These are phyloP conservation scores for Suillus tomentosus DNA, from an alignment of 768 basidiomycete species.

Conservation along the genomic window DNA sequence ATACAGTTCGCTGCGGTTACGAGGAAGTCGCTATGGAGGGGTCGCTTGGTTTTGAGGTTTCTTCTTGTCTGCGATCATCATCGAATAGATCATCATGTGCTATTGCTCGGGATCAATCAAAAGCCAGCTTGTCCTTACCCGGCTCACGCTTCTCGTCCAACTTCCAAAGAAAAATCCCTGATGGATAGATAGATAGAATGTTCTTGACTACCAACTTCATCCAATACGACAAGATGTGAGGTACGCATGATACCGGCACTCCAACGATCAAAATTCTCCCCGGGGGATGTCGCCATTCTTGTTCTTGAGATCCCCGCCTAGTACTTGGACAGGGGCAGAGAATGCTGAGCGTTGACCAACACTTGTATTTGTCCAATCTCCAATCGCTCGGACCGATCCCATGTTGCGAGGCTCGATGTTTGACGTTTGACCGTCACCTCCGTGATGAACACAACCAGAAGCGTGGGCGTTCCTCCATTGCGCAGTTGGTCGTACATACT, in stretches of 20 bases:
- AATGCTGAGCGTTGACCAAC: background rate
- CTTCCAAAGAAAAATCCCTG: background rate
- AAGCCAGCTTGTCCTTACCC: conserved; percentile 2
- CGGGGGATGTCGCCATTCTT: background rate
- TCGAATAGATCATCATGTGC: conserved; percentile 1
- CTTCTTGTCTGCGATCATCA: conserved; percentile 4
- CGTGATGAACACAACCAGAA: background rate
- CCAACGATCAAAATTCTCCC: background rate
- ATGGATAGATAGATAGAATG: background rate
- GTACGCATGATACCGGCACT: background rate
- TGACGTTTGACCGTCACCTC: background rate
- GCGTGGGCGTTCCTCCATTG: background rate
- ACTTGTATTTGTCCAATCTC: conserved; percentile 3
- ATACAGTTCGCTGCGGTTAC: background rate
- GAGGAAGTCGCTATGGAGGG: conserved; percentile 1
- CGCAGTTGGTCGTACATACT: background rate
- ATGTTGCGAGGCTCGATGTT: background rate
- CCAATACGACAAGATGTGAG: background rate
- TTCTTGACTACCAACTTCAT: background rate
- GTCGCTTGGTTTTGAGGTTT: background rate
- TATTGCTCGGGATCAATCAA: background rate
- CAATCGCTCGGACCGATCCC: background rate
- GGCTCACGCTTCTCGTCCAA: background rate
- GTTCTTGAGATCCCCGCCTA: background rate
- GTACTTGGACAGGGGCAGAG: background rate